Evolutionary conservation across 345 rosid species (phyloP), one percentile per base, ranked within the genome.

Genomic region (Sisymbrium altissimum): DNA sequence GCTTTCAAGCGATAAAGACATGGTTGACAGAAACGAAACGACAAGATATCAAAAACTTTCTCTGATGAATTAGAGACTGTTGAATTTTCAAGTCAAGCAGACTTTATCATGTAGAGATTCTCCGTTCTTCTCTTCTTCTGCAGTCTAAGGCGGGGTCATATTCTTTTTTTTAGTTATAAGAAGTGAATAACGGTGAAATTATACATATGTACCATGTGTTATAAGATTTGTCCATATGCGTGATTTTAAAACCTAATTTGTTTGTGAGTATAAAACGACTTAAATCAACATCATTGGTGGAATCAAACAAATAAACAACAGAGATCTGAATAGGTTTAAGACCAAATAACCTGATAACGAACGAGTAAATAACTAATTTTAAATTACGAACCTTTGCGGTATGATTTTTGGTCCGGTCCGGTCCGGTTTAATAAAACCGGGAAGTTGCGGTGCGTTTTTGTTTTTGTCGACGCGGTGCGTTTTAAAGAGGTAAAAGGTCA

Each of bases 81-180:
- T 33, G 38, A 54, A n/a, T 54, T 54, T 64, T 56, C 72, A 5
- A 66, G 60, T 74, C 60, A 73, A 65, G 11, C 30, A 13, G 49
- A 73, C 72, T 23, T 54, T 44, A 15, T 23, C 11, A 38, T 21
- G 35, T 50, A 30, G 6, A 30, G 9, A 12, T 40, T 69, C 32
- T 43, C 2, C 35, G 15, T 70, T 46, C 27, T 67, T 32, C 21
- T 12, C 9, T 27, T 12, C 7, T 23, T 50, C 23, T 50, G 56
- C 56, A 50, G 56, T 25, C 56, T 50, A 50, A 23, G 48, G 7
- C 48, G 48, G 25, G 27, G 6, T 48, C 29, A 4, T 48, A 48
- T 18, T 48, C 27, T 3, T 23, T 4, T 6, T 2, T 17, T 7
- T 45, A 2, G 14, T 52, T 52, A 13, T 25, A 13, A 14, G 21